Percentiles rank a stretch among this genome's conserved stretches.
Conservation (phyloP, 371 early-diverging fungal species). For the Mortierella sp. region DNA sequence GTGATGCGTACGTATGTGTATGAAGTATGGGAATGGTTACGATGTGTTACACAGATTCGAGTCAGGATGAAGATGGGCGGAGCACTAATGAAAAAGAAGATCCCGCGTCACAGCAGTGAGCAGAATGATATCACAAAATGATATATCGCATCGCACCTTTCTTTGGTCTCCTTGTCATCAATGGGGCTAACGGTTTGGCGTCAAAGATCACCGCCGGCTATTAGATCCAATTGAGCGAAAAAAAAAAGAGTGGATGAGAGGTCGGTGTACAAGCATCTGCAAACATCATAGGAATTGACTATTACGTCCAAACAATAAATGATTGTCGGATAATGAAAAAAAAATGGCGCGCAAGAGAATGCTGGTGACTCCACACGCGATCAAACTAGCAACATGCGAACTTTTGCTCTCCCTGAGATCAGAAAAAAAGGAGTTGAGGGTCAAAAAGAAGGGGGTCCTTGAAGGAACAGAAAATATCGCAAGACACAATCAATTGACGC, state of each 20-base stretch:
- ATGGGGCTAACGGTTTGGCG: slow-evolving; percentile 22
- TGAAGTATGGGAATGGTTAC: neutral
- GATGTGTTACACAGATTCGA: slow-evolving; percentile 30
- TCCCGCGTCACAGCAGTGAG: neutral
- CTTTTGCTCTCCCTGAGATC: too few species aligned
- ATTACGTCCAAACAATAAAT: neutral
- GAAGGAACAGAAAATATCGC: neutral
- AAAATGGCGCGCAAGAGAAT: too few species aligned
- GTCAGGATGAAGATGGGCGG: neutral
- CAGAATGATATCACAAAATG: neutral
- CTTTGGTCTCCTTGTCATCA: slow-evolving; percentile 44
- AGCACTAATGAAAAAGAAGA: neutral
- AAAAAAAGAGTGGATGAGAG: neutral
- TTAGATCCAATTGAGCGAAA: neutral
- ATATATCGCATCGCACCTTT: slow-evolving; percentile 17
- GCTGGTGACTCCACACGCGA: neutral
- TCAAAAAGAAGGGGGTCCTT: neutral
- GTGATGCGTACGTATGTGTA: neutral
- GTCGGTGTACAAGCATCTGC: too few species aligned
- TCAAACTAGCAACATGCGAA: neutral
- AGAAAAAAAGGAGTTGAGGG: neutral
- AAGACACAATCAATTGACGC: slow-evolving; percentile 20
- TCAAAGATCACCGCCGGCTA: neutral
- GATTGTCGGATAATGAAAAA: neutral
- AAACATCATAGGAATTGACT: neutral